A percentile compares a stretch with the other conserved stretches of the same genome.
phyloP scores from a whole-genome alignment of 768 basidiomycete genomes.

The Tricholoma saponaceum region DNA sequence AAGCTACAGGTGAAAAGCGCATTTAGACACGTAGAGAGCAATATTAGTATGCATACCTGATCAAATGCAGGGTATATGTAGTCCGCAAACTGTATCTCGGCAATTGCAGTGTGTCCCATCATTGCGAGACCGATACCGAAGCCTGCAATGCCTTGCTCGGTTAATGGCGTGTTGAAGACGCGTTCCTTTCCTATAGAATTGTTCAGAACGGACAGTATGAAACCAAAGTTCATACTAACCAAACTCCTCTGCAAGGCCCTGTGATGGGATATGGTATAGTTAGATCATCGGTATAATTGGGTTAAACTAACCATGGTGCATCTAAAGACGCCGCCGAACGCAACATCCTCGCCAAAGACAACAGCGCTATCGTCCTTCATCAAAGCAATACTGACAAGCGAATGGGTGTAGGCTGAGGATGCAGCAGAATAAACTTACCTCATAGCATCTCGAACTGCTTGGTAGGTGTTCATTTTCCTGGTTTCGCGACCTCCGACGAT shows the following conservation, averaged over 20 bases:
- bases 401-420: not conserved
- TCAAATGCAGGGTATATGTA: constrained; percentile 96
- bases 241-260: constrained; percentile 92
- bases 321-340: constrained; percentile 92
- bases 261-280: constrained; percentile 6
- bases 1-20: constrained; percentile 43
- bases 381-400: constrained; percentile 63
- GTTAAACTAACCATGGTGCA: constrained; percentile 73
- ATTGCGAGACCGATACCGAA: constrained; percentile 89
- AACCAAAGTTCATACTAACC: constrained; percentile 41
- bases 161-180: constrained; percentile 93
- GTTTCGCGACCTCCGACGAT: constrained; percentile 78
- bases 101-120: constrained; percentile 94
- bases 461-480: constrained; percentile 93
- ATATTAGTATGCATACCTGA: constrained; percentile 47
- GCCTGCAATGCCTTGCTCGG: constrained; percentile 91
- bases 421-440: constrained; percentile 39
- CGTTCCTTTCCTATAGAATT: constrained; percentile 67
- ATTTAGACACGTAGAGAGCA: not conserved
- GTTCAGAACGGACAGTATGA: constrained; percentile 4
- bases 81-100: constrained; percentile 89
- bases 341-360: constrained; percentile 89
- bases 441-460: constrained; percentile 88
- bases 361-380: constrained; percentile 83
- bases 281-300: not conserved